Conservation (phyloP, 2,329 filamentous ascomycete species). For the Arthrobotrys megalospora region DNA sequence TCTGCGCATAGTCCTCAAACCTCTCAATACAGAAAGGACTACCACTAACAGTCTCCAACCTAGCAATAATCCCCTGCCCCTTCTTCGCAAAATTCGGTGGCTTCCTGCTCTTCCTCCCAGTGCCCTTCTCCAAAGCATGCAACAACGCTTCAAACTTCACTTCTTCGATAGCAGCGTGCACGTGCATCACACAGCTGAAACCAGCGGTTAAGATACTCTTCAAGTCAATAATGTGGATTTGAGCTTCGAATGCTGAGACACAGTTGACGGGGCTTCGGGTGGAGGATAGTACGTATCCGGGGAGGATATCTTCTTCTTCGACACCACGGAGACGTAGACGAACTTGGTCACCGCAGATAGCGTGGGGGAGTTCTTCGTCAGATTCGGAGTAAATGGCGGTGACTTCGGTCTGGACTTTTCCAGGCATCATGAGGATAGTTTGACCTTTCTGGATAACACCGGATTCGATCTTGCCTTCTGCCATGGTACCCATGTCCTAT, state of each 20-base stretch:
- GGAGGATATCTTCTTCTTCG: conserved; percentile 96
- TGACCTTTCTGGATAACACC: conserved; percentile 93
- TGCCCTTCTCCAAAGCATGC: conserved; percentile 96
- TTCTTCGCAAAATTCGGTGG: conserved; percentile 90
- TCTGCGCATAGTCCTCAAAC: conserved; percentile 95
- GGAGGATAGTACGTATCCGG: conserved; percentile 96
- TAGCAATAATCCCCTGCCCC: conserved; percentile 88
- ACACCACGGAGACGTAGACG: conserved; percentile 92
- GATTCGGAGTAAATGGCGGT: conserved; percentile 93
- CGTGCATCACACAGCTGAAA: conserved; percentile 97
- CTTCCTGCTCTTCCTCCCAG: conserved; percentile 90
- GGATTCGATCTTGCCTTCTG: conserved; percentile 97
- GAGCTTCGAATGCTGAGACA: conserved; percentile 90
- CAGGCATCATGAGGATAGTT: conserved; percentile 94
- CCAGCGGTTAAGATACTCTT: conserved; percentile 94
- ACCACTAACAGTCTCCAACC: conserved; percentile 87
- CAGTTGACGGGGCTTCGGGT: conserved; percentile 94
- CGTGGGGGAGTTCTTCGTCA: conserved; percentile 87
- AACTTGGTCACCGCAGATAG: conserved; percentile 94
- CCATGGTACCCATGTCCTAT: conserved; percentile 91
- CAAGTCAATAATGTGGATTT: conserved; percentile 93
- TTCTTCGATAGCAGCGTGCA: conserved; percentile 97
- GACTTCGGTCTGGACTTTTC: conserved; percentile 84
- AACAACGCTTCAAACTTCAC: conserved; percentile 90
- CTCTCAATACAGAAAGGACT: conserved; percentile 91